A percentile compares a stretch with the other conserved stretches of the same genome.
These are phyloP conservation scores for Exophiala sp. DNA, from an alignment of 2,329 filamentous ascomycete genomes.

Conservation along the genomic window DNA sequence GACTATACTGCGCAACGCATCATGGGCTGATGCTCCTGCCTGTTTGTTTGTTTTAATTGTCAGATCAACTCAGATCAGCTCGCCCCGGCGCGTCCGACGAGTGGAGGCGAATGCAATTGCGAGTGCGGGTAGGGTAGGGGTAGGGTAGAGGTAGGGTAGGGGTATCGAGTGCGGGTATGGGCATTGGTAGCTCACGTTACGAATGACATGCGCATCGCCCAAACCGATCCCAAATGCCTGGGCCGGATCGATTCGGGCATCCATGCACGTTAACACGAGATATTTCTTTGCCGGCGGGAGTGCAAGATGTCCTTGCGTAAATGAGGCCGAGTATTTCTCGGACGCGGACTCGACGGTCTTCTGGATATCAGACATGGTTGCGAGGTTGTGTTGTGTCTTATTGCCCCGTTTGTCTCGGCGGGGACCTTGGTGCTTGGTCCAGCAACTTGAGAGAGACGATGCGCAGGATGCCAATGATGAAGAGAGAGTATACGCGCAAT, in stretches of 20 bases:
- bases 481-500: too few species aligned
- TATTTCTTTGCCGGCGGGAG: conserved; percentile 67
- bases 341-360: conserved; percentile 54
- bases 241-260: conserved; percentile 64
- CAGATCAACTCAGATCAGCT: too few species aligned
- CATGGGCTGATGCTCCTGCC: conserved; percentile 59
- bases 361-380: conserved; percentile 40
- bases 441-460: too few species aligned
- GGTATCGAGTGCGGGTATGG: too few species aligned
- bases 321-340: conserved; percentile 51
- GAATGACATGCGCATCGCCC: conserved; percentile 72
- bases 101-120: too few species aligned
- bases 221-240: conserved; percentile 63
- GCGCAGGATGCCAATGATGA: too few species aligned
- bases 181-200: conserved; percentile 45
- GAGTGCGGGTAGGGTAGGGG: background rate
- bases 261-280: conserved; percentile 72
- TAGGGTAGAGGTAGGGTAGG: too few species aligned
- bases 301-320: conserved; percentile 60
- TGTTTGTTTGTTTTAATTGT: conserved; percentile 2
- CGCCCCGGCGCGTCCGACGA: too few species aligned
- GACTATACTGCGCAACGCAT: conserved; percentile 66
- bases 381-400: background rate
- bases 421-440: too few species aligned
- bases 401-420: too few species aligned